Conservation (phyloP, 805 yeast species). For the Ogataea angusta region DNA sequence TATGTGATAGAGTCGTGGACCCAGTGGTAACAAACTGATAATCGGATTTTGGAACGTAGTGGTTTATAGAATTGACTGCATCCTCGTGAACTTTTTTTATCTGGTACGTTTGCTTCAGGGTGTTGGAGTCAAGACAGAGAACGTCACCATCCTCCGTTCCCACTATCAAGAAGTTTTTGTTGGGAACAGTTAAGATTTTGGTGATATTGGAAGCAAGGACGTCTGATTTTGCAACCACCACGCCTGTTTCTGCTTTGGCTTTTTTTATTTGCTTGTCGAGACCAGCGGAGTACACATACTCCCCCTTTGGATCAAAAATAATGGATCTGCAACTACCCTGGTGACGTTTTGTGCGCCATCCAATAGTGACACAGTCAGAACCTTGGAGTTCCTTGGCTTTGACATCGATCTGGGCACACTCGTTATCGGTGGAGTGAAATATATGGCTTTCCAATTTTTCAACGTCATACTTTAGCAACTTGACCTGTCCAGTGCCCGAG, state of each 20-base stretch:
- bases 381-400: constrained; percentile 24
- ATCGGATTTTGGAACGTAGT: constrained; percentile 65
- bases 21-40: constrained; percentile 81
- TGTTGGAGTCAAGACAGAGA: constrained; percentile 56
- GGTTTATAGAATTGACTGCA: constrained; percentile 70
- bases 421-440: constrained; percentile 19
- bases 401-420: constrained; percentile 30
- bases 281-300: constrained; percentile 65
- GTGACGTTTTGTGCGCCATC: constrained; percentile 89
- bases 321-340: constrained; percentile 82
- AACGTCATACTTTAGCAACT: constrained; percentile 56
- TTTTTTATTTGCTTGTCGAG: constrained; percentile 76
- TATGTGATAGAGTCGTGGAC: constrained; percentile 71
- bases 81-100: constrained; percentile 66
- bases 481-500: constrained; percentile 76
- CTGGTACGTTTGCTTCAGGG: constrained; percentile 43
- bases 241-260: constrained; percentile 69
- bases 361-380: constrained; percentile 32
- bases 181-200: constrained; percentile 42
- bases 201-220: constrained; percentile 31
- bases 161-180: constrained; percentile 48
- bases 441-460: constrained; percentile 38
- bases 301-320: constrained; percentile 62
- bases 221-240: constrained; percentile 55
- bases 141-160: constrained; percentile 74